Percentiles rank a stretch among this genome's conserved stretches.
Evolutionary conservation across 2,329 filamentous ascomycete species (phyloP).

Genomic region (Diaporthe helianthi): DNA sequence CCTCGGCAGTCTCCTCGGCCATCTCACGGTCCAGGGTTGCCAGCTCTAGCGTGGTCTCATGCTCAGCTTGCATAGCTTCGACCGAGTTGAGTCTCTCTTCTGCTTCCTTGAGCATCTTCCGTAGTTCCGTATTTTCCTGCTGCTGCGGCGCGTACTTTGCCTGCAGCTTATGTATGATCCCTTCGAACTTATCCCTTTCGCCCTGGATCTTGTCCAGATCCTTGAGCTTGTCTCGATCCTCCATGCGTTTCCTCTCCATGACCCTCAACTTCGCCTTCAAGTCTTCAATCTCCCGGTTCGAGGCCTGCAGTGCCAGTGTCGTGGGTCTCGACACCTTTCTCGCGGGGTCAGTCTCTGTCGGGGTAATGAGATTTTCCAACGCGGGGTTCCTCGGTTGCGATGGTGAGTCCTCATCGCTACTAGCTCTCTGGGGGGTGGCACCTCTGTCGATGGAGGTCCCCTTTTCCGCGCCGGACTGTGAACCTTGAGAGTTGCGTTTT

Average conservation of each 20-base stretch:
- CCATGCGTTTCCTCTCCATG: conserved; percentile 83
- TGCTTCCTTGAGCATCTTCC: conserved; percentile 79
- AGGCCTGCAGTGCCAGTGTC: conserved; percentile 42
- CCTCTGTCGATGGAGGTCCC: conserved; percentile 45
- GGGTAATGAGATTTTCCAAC: conserved; percentile 57
- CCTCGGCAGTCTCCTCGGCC: conserved; percentile 91
- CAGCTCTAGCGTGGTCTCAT: conserved; percentile 85
- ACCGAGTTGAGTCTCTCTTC: conserved; percentile 73
- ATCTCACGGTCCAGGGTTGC: conserved; percentile 92
- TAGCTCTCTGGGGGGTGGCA: conserved; percentile 51
- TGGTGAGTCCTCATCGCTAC: conserved; percentile 58
- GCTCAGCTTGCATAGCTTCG: conserved; percentile 79
- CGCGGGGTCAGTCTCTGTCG: conserved; percentile 43
- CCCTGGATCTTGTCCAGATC: conserved; percentile 76
- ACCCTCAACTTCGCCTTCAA: conserved; percentile 86
- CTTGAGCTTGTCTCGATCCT: conserved; percentile 87
- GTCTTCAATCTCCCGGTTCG: conserved; percentile 78
- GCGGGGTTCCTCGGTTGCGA: conserved; percentile 57
- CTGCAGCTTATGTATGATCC: conserved; percentile 89
- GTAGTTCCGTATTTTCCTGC: conserved; percentile 78
- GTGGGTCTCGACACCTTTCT: conserved; percentile 36
- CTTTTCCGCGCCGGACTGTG: conserved; percentile 49
- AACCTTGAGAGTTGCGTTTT: conserved; percentile 43
- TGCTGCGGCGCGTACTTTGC: conserved; percentile 86
- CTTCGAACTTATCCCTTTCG: conserved; percentile 80